Base-by-base conservation (phyloP, 225 moss, liverwort and hornwort species). In the Lunularia cruciata region DNA sequence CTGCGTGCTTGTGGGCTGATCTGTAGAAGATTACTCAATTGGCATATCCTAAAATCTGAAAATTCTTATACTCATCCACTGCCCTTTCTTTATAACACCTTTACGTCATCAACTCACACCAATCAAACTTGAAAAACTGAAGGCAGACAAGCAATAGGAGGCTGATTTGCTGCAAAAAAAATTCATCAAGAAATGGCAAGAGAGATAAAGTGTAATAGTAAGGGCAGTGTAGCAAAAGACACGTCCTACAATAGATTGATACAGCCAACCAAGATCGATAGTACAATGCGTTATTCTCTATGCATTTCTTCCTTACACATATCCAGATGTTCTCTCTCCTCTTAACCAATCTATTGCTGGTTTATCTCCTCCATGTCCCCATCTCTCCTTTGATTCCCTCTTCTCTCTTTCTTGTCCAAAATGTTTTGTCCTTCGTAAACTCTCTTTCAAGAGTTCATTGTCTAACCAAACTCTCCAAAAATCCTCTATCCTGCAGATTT, bases 221-320 rank as follows among this genome's bases (percentile, higher is more conserved):
- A 25, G 7, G 39, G 3, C 43, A 7, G 26, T 54, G 26, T 3
- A 28, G 38, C 25, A 3, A 4, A 5, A 20, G 37, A 20, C n/a
- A 9, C 20, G 9, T n/a, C 8, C 15, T 35, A 25, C 56, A 61
- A 40, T 13, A 40, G 39, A 38, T 60, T 25, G 8, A 40, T 38
- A 38, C 39, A 61, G 38, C 39, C 26, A 40, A 61, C 38, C 61
- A 61, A 61, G 61, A 61, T 61, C 61, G 25, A 60, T 30, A 10
- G 12, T 22, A 38, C 36, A 51, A 51, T 51, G 51, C 51, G n/a
- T 23, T 20, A 20, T 51, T 22, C 51, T 51, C 19, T 23, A 20
- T 3, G 51, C 51, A 20, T 60, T 38, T 60, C 37, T 38, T 38
- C 19, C 34, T 59, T 59, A 13, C 54, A 54, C 1, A 22, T 26